Evolutionary conservation across 805 yeast genomes (phyloP), one percentile per base, ranked within the genome.

Genomic region (Candida cerambycidarum): DNA sequence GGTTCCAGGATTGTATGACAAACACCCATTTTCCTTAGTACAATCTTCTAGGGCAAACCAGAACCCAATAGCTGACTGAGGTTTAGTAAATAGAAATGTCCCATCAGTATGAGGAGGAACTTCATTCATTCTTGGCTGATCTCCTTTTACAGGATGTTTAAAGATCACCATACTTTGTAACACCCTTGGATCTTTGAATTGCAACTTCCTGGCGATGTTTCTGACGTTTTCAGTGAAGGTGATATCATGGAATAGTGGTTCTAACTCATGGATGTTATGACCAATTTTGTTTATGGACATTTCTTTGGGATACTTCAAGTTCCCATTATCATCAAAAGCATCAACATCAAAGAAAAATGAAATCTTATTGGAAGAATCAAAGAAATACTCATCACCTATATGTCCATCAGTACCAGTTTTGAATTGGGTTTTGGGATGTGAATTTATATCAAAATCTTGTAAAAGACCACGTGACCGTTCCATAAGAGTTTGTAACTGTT

Each of bases 1-100:
- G 3, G 87, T 76, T 0, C 90, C 92, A 0, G 90, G 89, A 12
- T 76, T 69, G 53, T 73, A 84, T 44, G 80, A 75, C 14, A 85
- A 64, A 45, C 92, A 84, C 0, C 95, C 93, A 59, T 85, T 85
- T 4, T 62, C 64, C 1, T 57, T 44, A 1, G 83, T 80, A 57
- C 93, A 85, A 52, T 83, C 85, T 52, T 86, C 89, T 48, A 85
- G 61, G 0, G 93, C 90, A 55, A 80, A 78, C 95, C 95, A 85
- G 57, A 83, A 86, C 2, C 95, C 95, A 30, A 85, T 59, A 1
- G 89, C 88, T 2, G 79, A 65, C 39, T 76, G 81, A 3, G 95
- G 95, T 13, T 78, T 67, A 0, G 93, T 85, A 59, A 71, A 85
- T 18, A 86, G 66, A 51, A 86, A 86, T 2, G 80, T 79, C 2